Base-by-base conservation (phyloP, 306 rosid genomes). In the Morella rubra region DNA sequence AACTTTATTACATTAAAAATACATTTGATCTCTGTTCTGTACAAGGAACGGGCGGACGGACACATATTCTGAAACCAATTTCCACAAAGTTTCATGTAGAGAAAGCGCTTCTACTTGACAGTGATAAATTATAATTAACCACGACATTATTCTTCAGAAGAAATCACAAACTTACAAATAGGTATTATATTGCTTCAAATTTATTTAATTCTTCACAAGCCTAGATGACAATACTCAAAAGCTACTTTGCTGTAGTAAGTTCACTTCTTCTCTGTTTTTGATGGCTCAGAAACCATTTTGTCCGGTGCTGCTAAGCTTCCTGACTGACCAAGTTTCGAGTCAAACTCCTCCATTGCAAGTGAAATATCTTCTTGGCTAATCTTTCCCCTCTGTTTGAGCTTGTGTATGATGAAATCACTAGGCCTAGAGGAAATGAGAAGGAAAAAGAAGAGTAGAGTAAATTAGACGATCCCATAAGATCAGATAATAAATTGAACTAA, bases 311-410 rank as follows among this genome's bases (percentile, higher is more conserved):
- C 81, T 52, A 92, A 75, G 6, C 93, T 83, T 75, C 97, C 99
- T 18, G 97, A 91, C 52, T 88, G 90, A 83, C 92, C 99, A 81
- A 90, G 96, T 62, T 49, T 12, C 11, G 80, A 75, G 56, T 95
- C 91, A 85, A 92, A 95, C 85, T 91, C 91, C 75, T 87, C 72
- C 97, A 87, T 73, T 46, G 88, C 80, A 68, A 84, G 88, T 77
- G 85, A 53, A 67, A 95, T 78, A 85, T 95, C 99, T 77, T 92
- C 97, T 79, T 91, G 86, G 37, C 65, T 86, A 68, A 92, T 87
- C 87, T 90, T 95, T 72, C 96, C 98, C 98, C 89, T 92, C 85
- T 92, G 97, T 73, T 80, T 92, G 6, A 95, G 93, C 85, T 92
- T 95, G 79, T 84, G 86, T 42, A 95, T 41, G 46, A 92, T 71